Conservation (phyloP, 2,329 filamentous ascomycete genomes). For the Phaeosphaeria sp. region DNA sequence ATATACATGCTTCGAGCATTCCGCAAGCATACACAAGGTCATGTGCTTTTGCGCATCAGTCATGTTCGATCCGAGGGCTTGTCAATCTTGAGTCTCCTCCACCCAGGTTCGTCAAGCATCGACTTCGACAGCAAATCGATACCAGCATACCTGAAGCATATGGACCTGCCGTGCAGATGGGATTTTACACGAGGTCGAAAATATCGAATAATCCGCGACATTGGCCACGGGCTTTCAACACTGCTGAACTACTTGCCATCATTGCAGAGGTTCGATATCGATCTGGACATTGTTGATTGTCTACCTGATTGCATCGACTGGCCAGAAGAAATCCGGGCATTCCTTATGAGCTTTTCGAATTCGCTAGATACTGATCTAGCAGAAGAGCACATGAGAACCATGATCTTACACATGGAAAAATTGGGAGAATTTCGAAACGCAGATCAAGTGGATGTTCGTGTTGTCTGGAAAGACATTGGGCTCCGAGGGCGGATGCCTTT, state of each 20-base stretch:
- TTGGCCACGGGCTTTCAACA: background rate
- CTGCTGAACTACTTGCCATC: background rate
- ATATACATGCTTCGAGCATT: background rate
- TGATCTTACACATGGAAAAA: no score
- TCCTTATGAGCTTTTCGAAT: no score
- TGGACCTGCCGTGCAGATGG: no score
- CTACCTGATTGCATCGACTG: background rate
- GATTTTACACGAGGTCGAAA: background rate
- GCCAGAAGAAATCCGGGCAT: no score
- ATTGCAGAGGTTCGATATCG: background rate
- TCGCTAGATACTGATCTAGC: no score
- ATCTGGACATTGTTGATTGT: background rate
- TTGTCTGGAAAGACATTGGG: background rate
- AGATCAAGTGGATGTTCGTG: background rate
- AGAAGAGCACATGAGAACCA: no score
- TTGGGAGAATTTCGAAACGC: background rate
- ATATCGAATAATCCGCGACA: background rate
- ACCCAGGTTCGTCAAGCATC: background rate
- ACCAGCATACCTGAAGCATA: background rate
- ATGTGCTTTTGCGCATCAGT: background rate
- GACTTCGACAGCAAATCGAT: background rate
- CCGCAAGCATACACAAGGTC: background rate
- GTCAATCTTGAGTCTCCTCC: background rate
- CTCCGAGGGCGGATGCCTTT: background rate
- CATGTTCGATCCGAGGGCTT: background rate